Percentiles rank a stretch among this genome's conserved stretches.
Evolutionary conservation across 345 rosid genomes (phyloP).

Genomic region (Moricandia moricandioides): DNA sequence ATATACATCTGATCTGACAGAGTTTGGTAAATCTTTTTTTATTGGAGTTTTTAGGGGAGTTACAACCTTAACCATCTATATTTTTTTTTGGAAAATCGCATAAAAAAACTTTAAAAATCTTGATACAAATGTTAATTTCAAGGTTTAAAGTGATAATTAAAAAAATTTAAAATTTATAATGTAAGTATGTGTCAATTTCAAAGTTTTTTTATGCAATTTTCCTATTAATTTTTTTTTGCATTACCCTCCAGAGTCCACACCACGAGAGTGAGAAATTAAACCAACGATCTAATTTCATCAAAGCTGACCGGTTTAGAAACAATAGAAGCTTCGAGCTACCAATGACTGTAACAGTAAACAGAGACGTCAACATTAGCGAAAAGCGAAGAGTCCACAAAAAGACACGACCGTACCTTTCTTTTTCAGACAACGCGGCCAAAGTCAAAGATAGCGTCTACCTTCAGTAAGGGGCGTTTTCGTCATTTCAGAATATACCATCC

Average conservation of each 20-base stretch:
- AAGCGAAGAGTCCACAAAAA: constrained; percentile 15
- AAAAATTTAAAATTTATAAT: too few species aligned
- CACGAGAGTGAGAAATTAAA: not conserved
- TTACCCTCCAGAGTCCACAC: too few species aligned
- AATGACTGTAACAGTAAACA: not conserved
- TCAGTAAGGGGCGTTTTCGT: constrained; percentile 11
- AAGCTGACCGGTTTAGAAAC: constrained; percentile 14
- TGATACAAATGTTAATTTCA: too few species aligned
- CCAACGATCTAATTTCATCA: not conserved
- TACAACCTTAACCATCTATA: not conserved
- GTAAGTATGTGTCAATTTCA: too few species aligned
- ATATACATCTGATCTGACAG: constrained; percentile 9
- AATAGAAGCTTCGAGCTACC: not conserved
- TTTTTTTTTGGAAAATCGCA: too few species aligned
- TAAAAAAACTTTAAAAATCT: too few species aligned
- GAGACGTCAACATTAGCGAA: constrained; percentile 18
- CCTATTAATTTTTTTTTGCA: too few species aligned
- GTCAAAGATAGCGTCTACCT: constrained; percentile 35
- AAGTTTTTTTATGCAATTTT: too few species aligned
- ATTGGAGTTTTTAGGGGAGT: too few species aligned
- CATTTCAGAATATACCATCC: constrained; percentile 4
- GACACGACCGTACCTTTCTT: constrained; percentile 17
- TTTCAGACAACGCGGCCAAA: constrained; percentile 33
- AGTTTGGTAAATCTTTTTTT: not conserved
- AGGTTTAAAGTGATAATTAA: too few species aligned